Base-by-base conservation (phyloP, 441 rosid genomes). In the Adansonia grandidieri region DNA sequence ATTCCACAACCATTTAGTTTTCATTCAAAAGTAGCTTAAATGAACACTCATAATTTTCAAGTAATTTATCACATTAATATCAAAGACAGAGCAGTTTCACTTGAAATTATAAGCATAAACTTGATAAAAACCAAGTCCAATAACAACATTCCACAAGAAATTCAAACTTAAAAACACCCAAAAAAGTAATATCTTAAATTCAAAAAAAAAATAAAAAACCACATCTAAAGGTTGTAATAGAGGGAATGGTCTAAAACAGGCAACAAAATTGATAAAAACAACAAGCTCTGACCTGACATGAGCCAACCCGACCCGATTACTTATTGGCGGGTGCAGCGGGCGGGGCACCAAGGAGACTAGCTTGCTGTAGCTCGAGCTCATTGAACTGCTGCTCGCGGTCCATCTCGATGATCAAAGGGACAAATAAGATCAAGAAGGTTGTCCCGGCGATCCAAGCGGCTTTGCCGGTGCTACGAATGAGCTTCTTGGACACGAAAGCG, bases 381-480 rank as follows among this genome's bases (percentile, higher is more conserved):
- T 47, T 85, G 44, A 89, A 47, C 78, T 88, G 89, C 85, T 89
- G 93, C 82, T 93, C 97, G 51, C 97, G 90, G 45, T 90, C 98
- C 94, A 86, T 88, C 85, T 87, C 89, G 65, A 93, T 83, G 50
- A 92, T 82, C 66, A 92, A 84, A 9, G 98, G 98, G 1, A 95
- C 91, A 13, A 83, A 89, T 73, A 95, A 88, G 80, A 95, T 84
- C n/a, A 95, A 82, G 82, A 91, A 82, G 20, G 95, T 92, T 47
- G 99, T 92, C 6, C 98, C 95, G 51, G 91, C 91, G 66, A 92
- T 81, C 99, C 99, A 95, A 17, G 96, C 97, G 17, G 99, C 99
- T 86, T 90, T 93, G 2, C 98, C 99, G 0, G 98, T 93, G 88
- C 98, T 93, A 71, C 81, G 77, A 40, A 93, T 84, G 77, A 95